These are phyloP conservation scores for Scleroderma bovista DNA, from an alignment of 768 basidiomycete species.

Conservation along the genomic window DNA sequence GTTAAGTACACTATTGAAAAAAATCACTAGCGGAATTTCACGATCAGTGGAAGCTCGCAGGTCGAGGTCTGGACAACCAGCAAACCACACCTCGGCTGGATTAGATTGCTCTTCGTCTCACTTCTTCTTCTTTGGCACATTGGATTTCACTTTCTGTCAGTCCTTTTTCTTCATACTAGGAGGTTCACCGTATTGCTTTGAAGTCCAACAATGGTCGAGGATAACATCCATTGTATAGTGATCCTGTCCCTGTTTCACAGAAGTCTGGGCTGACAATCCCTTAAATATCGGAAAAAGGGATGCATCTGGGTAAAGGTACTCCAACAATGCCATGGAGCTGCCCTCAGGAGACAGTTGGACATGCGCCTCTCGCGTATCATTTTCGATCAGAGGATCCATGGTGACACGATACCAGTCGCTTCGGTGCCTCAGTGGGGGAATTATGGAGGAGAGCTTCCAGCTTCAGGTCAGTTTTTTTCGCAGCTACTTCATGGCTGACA, in stretches of 20 bases:
- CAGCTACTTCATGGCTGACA: too few species aligned
- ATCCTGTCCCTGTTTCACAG: neutral
- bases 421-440: neutral
- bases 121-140: too few species aligned
- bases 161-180: neutral
- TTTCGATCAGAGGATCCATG: constrained; percentile 1
- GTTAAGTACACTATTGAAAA: too few species aligned
- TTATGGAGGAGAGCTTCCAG: neutral
- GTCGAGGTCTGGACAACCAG: too few species aligned
- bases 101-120: too few species aligned
- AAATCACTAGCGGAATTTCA: too few species aligned
- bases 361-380: neutral
- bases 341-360: neutral
- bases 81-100: too few species aligned
- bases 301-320: constrained; percentile 1
- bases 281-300: neutral
- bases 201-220: too few species aligned
- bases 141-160: too few species aligned
- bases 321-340: neutral
- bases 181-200: neutral
- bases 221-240: neutral
- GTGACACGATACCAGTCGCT: neutral
- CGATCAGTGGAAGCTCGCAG: too few species aligned
- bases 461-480: too few species aligned
- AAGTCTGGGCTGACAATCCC: too few species aligned